Conservation (phyloP, 2,329 filamentous ascomycete species). For the Pseudofabraea citricarpa region DNA sequence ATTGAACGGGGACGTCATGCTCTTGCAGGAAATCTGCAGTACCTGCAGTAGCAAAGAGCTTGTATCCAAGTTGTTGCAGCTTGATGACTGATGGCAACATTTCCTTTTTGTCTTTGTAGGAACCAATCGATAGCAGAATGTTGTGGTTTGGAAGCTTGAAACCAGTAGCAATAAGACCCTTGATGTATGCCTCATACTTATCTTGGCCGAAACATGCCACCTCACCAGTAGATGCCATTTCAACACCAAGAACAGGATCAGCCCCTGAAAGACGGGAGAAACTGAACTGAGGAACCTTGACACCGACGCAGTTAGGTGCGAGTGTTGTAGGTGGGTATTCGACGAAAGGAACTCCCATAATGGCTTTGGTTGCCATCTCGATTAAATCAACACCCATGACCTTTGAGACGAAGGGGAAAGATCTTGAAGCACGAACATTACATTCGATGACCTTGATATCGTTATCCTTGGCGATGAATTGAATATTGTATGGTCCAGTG, state of each 20-base stretch:
- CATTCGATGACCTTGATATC: constrained; percentile 99
- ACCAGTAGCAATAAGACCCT: constrained; percentile 90
- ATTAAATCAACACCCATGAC: constrained; percentile 97
- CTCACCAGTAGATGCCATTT: constrained; percentile 98
- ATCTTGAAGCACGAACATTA: constrained; percentile 92
- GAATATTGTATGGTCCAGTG: constrained; percentile 96
- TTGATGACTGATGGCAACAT: constrained; percentile 91
- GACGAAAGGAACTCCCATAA: constrained; percentile 76
- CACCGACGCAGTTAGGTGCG: constrained; percentile 79
- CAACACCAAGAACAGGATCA: constrained; percentile 92
- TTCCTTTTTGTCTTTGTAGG: constrained; percentile 97
- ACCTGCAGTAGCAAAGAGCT: constrained; percentile 91
- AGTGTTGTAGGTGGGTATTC: constrained; percentile 78
- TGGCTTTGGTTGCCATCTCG: constrained; percentile 97
- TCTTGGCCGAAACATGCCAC: constrained; percentile 94
- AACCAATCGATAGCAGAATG: constrained; percentile 90
- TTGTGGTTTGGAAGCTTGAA: constrained; percentile 97
- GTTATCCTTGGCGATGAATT: constrained; percentile 99
- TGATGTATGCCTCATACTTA: constrained; percentile 97
- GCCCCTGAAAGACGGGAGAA: constrained; percentile 96
- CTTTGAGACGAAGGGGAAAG: constrained; percentile 98
- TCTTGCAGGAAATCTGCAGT: constrained; percentile 96
- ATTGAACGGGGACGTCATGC: constrained; percentile 87
- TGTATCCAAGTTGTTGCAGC: constrained; percentile 86
- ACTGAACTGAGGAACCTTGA: constrained; percentile 98